A percentile compares a stretch with the other conserved stretches of the same genome.
These are phyloP conservation scores for Dysphania ambrosioides DNA, from an alignment of 148 eudicot genomes.

Conservation along the genomic window DNA sequence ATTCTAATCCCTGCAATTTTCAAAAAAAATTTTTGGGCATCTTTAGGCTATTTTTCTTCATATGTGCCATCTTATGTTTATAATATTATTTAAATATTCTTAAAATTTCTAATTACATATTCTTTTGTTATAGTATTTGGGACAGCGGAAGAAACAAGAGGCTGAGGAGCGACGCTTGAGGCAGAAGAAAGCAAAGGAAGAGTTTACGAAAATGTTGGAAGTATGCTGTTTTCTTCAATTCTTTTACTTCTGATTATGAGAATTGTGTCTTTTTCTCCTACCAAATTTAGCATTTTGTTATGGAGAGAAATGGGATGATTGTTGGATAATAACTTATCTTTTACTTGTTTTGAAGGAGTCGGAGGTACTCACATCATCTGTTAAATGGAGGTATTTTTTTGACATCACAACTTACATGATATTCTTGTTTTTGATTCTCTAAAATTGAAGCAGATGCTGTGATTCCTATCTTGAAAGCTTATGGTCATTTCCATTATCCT, in stretches of 20 bases:
- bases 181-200: conserved; percentile 92
- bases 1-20: not conserved
- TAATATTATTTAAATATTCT: not conserved
- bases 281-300: not conserved
- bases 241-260: not conserved
- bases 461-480: not conserved
- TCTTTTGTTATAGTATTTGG: conserved; percentile 57
- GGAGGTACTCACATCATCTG: conserved; percentile 75
- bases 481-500: conserved; percentile 12
- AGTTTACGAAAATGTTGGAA: conserved; percentile 86
- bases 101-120: conserved; percentile 6
- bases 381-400: conserved; percentile 74
- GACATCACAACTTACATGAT: not conserved
- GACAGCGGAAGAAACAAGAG: conserved; percentile 89
- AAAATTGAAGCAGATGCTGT: not conserved
- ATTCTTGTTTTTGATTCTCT: conserved; percentile 1
- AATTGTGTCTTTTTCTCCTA: not conserved
- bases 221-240: conserved; percentile 43
- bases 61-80: not conserved
- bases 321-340: not conserved
- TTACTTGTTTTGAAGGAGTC: conserved; percentile 53
- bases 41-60: not conserved
- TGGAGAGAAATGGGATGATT: not conserved
- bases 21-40: not conserved
- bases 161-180: conserved; percentile 92